Evolutionary conservation across 1,284 basidiomycete genomes (phyloP), one percentile per base, ranked within the genome.

Genomic region (Malassezia equina): DNA sequence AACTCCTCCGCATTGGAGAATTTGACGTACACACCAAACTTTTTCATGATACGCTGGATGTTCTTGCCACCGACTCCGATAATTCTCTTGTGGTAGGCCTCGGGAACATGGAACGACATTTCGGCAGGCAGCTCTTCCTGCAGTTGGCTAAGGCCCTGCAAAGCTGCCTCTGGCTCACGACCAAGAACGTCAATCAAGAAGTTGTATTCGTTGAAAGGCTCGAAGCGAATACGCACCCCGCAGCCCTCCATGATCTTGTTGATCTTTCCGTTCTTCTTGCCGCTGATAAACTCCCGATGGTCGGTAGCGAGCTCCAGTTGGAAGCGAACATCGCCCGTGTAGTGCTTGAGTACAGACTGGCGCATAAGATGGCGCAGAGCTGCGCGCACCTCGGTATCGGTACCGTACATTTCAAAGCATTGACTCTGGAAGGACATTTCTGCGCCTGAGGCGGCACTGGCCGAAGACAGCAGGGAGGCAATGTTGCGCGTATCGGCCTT

Each of bases 31-130:
- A 96, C 93, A 28, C 93, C 93, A 69, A 87, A 95, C 76, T 94
- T 91, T 79, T 96, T 96, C 93, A 99, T 99, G 76, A 98, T 98
- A 58, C 90, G 83, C 76, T 98, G 93, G 58, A 99, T 98, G 77
- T 93, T 98, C 72, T 91, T 87, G 28, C 93, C 93, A 40, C 90
- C 93, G 24, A 96, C 93, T 59, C 93, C 93, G 65, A 99, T 99
- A 75, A 98, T 98, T 60, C 94, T 87, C 78, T 98, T 98, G 79
- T 98, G 93, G 76, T 96, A 98, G 47, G 84, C 84, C 77, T 99
- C 93, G 21, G 94, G 93, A 7, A 98, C 90, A 77, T 96, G 91
- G 82, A 98, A 98, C 23, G 90, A 95, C 50, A 95, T 87, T 76
- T 98, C 93, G n/a, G 94, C 91, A 1, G 93, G 93, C 17, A 98